Percentiles rank a stretch among this genome's conserved stretches.
Evolutionary conservation across 164 flowering plant species (phyloP).

Genomic region (Dillenia suffruticosa): DNA sequence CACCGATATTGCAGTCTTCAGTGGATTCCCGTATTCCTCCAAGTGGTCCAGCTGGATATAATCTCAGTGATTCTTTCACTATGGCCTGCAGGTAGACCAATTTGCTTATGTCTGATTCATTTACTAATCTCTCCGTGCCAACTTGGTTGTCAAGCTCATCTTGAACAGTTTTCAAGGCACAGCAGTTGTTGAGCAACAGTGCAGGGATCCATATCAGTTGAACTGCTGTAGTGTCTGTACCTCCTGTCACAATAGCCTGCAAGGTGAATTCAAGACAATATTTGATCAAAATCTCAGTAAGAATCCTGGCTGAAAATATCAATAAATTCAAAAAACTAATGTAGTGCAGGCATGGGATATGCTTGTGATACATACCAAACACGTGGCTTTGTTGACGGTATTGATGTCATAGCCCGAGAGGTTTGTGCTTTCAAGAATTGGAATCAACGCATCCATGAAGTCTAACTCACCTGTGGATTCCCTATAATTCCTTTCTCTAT

Average conservation of each 20-base stretch:
- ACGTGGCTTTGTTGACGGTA: constrained; percentile 22
- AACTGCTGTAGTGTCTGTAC: constrained; percentile 14
- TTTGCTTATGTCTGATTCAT: constrained; percentile 21
- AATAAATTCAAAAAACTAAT: too few species aligned
- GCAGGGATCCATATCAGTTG: constrained; percentile 23
- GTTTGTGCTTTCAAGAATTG: neutral
- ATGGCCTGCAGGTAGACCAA: constrained; percentile 13
- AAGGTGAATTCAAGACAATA: neutral
- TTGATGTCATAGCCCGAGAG: constrained; percentile 12
- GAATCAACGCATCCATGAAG: constrained; percentile 24
- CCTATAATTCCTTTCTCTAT: neutral
- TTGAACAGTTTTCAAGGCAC: constrained; percentile 14
- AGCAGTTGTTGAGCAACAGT: constrained; percentile 23
- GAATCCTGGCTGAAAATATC: too few species aligned
- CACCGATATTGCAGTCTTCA: constrained; percentile 2
- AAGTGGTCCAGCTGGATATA: too few species aligned
- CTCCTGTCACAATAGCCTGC: constrained; percentile 11
- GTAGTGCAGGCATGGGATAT: too few species aligned
- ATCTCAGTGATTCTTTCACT: too few species aligned
- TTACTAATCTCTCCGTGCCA: constrained; percentile 25
- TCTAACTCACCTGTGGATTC: constrained; percentile 9
- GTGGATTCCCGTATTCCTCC: neutral
- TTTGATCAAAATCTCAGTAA: too few species aligned
- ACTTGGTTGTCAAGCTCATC: constrained; percentile 26
- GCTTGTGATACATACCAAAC: constrained; percentile 19